A percentile compares a stretch with the other conserved stretches of the same genome.
phyloP scores from a whole-genome alignment of 1,284 basidiomycete genomes.

The Ustilago tritici region DNA sequence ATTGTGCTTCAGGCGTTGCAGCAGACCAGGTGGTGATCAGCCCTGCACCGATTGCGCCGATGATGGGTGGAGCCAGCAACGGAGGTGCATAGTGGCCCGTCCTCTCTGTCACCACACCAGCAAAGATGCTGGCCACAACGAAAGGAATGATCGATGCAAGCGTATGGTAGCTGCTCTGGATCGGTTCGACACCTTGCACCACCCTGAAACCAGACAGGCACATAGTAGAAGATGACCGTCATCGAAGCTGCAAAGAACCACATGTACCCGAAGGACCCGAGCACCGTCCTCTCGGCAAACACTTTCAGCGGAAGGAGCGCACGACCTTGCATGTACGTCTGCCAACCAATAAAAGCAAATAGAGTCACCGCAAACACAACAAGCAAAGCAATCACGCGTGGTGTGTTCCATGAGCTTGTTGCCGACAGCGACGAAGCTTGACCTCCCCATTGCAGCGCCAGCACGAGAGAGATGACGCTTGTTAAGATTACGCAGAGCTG shows the following conservation, averaged over 20 bases:
- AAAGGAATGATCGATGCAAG: constrained; percentile 19
- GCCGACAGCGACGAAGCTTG: constrained; percentile 3
- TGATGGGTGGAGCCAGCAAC: constrained; percentile 17
- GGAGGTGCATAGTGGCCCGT: constrained; percentile 28
- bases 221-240: constrained; percentile 34
- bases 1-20: constrained; percentile 8
- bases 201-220: constrained; percentile 41
- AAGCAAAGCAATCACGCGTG: constrained; percentile 22
- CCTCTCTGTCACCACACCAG: constrained; percentile 14
- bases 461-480: constrained; percentile 21
- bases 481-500: constrained; percentile 62
- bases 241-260: constrained; percentile 18
- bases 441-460: constrained; percentile 30
- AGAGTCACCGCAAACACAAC: constrained; percentile 14
- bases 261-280: constrained; percentile 29
- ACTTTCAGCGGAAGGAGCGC: constrained; percentile 23
- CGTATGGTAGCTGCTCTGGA: constrained; percentile 24
- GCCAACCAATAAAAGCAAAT: constrained; percentile 29
- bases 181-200: constrained; percentile 7
- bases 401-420: constrained; percentile 9
- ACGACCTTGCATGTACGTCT: constrained; percentile 17
- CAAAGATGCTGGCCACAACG: constrained; percentile 17
- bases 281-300: constrained; percentile 20
- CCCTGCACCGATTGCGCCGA: constrained; percentile 25
- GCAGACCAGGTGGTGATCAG: constrained; percentile 23